Evolutionary conservation across 768 basidiomycete genomes (phyloP).

Genomic region (Trametes cubensis): DNA sequence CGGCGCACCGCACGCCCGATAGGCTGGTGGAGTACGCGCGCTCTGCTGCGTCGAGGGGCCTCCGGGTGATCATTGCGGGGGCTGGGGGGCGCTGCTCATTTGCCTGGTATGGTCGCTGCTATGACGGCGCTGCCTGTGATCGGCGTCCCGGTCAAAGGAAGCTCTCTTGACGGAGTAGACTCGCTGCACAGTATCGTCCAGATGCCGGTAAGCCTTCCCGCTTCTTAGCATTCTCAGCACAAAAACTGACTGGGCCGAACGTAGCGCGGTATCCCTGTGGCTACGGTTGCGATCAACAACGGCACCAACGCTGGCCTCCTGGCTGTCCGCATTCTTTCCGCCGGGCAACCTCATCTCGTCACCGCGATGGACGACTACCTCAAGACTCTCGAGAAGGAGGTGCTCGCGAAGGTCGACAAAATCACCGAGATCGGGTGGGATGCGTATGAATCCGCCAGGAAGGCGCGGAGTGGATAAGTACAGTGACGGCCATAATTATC

Average conservation of each 20-base stretch:
- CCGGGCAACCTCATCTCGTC: conserved; percentile 68
- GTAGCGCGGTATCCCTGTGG: conserved; percentile 94
- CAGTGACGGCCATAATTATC: too few relatives aligned
- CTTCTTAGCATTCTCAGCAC: not conserved
- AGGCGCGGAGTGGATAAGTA: conserved; percentile 5
- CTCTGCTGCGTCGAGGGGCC: conserved; percentile 65
- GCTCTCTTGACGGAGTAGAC: conserved; percentile 92
- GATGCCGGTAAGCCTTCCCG: conserved; percentile 82
- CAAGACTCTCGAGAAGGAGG: conserved; percentile 68
- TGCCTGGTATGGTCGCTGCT: conserved; percentile 98
- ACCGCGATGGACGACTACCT: conserved; percentile 76
- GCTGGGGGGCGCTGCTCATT: conserved; percentile 98
- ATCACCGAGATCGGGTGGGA: conserved; percentile 87
- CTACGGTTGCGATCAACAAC: conserved; percentile 97
- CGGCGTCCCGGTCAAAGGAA: conserved; percentile 96
- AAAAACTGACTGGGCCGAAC: conserved; percentile 1
- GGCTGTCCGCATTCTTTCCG: conserved; percentile 86
- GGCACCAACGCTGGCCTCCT: conserved; percentile 91
- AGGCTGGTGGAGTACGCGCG: conserved; percentile 82
- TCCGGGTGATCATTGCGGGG: conserved; percentile 85
- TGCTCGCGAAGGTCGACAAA: conserved; percentile 75
- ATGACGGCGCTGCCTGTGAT: conserved; percentile 92
- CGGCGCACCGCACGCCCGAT: conserved; percentile 93
- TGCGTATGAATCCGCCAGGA: conserved; percentile 16
- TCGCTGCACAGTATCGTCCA: conserved; percentile 97